These are phyloP conservation scores for Phytopythium chamaehyphon DNA, from an alignment of 352 stramenopile genomes.

Conservation along the genomic window DNA sequence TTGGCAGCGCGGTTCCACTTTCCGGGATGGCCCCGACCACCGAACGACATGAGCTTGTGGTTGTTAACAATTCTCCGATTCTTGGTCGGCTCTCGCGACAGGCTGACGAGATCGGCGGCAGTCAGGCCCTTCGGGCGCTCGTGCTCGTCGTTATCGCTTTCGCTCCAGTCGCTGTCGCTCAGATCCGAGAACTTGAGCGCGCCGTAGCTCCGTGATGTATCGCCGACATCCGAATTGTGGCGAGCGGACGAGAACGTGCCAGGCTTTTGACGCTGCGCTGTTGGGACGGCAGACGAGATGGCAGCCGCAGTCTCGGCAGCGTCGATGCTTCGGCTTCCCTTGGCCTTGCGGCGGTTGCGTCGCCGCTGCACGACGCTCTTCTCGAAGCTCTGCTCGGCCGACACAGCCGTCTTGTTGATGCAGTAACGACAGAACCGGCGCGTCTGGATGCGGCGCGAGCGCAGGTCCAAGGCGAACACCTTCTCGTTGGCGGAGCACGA, in stretches of 20 bases:
- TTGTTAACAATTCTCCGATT: neutral
- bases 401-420: constrained; percentile 31
- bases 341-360: constrained; percentile 10
- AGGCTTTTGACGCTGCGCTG: neutral
- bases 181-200: constrained; percentile 1
- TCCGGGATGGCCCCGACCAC: neutral
- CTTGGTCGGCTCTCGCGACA: constrained; percentile 3
- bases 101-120: neutral
- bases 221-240: neutral
- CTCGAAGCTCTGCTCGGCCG: constrained; percentile 28
- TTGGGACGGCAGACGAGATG: neutral
- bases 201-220: neutral
- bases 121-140: neutral
- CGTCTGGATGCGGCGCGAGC: constrained; percentile 24
- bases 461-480: constrained; percentile 40
- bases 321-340: constrained; percentile 4
- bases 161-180: constrained; percentile 3
- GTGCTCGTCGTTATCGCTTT: neutral
- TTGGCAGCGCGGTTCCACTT: neutral
- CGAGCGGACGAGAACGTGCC: constrained; percentile 6
- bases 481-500: constrained; percentile 41
- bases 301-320: constrained; percentile 1
- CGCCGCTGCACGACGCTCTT: constrained; percentile 18
- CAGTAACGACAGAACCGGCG: constrained; percentile 46
- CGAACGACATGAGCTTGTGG: neutral